Base-by-base conservation (phyloP, 2,329 filamentous ascomycete genomes). In the Sarocladiaceae sp. region DNA sequence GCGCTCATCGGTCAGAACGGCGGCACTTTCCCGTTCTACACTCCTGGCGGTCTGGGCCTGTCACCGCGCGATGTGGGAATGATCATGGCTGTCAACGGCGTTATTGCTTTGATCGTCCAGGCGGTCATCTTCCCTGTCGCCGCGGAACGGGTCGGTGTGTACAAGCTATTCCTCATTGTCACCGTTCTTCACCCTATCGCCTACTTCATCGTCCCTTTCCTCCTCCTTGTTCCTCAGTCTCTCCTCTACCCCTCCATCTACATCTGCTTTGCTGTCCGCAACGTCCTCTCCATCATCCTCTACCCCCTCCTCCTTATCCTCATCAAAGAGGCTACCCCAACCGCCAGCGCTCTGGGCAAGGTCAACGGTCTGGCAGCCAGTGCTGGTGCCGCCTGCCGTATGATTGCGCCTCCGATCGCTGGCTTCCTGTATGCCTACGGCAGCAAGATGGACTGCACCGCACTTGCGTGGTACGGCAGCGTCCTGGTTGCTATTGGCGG, bases 341-440 rank as follows among this genome's bases (percentile, higher is more conserved):
- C 67, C 24, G 63, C 69, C 6, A 66, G 65, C 33, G 72, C 79
- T 6, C 65, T 83, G 31, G 81, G 81, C 43, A 80, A 73, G 53
- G 75, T 85, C 53, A 85, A 85, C 48, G 81, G 81, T 4, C 60
- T 84, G 33, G 79, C 80, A 18, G 80, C 81, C 42, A 82, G 78
- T 46, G 80, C 78, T 2, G 79, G 79, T 20, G 80, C 80, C 6
- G 79, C 76, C 6, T 85, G 79, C 53, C 72, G 83, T 45, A 87
- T 85, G 61, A 64, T 84, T 10, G 80, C 82, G 0, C 82, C 82
- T 5, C 81, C 81, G 0, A 58, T 84, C 13, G 75, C 78, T 2
- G 81, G 81, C 3, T 81, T 74, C 49, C 61, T 84, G 3, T 85
- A 83, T 59, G 71, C 76, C 0, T 56, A 76, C n/a, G 79, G 80